phyloP scores from a whole-genome alignment of 495 filamentous ascomycete species.

The Cetradonia linearis region DNA sequence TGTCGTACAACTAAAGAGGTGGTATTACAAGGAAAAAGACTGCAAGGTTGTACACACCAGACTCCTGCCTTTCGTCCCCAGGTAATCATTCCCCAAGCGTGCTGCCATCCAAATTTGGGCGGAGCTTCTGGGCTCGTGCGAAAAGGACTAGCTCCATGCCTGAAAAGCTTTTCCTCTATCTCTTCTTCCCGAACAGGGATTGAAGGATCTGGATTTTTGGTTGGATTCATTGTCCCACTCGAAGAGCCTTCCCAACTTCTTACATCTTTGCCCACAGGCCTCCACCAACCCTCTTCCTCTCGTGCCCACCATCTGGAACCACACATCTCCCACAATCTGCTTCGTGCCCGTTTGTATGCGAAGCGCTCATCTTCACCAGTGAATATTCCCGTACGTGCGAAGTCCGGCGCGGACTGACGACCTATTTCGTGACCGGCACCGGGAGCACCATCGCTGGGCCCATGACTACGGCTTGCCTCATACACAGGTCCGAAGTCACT shows the following conservation, averaged over 20 bases:
- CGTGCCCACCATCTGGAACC: slow-evolving; percentile 48
- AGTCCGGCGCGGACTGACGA: slow-evolving; percentile 27
- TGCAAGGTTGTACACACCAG: slow-evolving; percentile 26
- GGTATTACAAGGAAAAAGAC: too few species aligned
- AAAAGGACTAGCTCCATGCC: slow-evolving; percentile 36
- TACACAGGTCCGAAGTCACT: slow-evolving; percentile 28
- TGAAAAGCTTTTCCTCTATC: slow-evolving; percentile 25
- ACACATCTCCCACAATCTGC: slow-evolving; percentile 63
- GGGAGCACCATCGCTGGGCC: slow-evolving; percentile 20
- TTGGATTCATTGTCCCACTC: neutral
- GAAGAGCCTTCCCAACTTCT: slow-evolving; percentile 46
- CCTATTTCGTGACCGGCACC: slow-evolving; percentile 25
- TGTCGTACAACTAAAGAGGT: too few species aligned
- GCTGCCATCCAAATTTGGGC: slow-evolving; percentile 38
- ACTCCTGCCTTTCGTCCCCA: slow-evolving; percentile 45
- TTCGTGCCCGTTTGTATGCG: slow-evolving; percentile 57
- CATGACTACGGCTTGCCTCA: slow-evolving; percentile 22
- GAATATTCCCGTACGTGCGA: slow-evolving; percentile 46
- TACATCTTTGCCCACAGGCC: slow-evolving; percentile 47
- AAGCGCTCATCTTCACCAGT: slow-evolving; percentile 66
- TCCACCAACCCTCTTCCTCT: slow-evolving; percentile 48
- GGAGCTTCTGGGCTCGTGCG: slow-evolving; percentile 35
- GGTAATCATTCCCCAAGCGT: slow-evolving; percentile 43
- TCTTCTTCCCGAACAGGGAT: slow-evolving; percentile 30
- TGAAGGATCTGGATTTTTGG: slow-evolving; percentile 22